A percentile compares a stretch with the other conserved stretches of the same genome.
Conservation (phyloP, 805 yeast species). For the Brettanomyces naardenensis region DNA sequence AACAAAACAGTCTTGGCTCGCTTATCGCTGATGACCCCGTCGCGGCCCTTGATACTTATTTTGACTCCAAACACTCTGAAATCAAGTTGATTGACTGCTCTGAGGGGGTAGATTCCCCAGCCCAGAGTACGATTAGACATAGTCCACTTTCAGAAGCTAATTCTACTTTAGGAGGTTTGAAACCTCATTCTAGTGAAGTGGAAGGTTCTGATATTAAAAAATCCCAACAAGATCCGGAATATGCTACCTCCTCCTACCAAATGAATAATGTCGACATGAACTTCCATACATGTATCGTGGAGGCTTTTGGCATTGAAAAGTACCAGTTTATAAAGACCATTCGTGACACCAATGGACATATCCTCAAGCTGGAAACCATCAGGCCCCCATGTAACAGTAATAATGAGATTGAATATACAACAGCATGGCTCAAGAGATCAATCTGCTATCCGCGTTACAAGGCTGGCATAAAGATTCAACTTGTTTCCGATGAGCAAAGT, state of each 20-base stretch:
- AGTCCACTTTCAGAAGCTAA: no score
- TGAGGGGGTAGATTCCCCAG: neutral
- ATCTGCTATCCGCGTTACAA: constrained; percentile 38
- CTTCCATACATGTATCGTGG: constrained; percentile 13
- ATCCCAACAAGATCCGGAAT: no score
- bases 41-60: constrained; percentile 5
- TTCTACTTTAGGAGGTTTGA: no score
- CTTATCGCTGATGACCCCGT: constrained; percentile 5
- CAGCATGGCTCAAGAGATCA: constrained; percentile 31
- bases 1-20: constrained; percentile 5
- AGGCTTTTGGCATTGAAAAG: constrained; percentile 10
- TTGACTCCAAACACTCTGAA: constrained; percentile 5
- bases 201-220: no score
- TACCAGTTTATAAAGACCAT: constrained; percentile 31
- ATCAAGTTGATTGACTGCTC: neutral
- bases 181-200: no score
- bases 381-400: constrained; percentile 10
- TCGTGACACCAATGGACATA: constrained; percentile 30
- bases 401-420: constrained; percentile 13
- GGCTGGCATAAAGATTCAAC: constrained; percentile 34
- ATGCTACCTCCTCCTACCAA: no score
- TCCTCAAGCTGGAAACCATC: constrained; percentile 30
- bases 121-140: constrained; percentile 2
- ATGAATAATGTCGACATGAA: constrained; percentile 6
- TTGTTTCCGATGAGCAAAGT: constrained; percentile 13